Conservation (phyloP, 169 alveolate species). For the Theileria orientalis region DNA sequence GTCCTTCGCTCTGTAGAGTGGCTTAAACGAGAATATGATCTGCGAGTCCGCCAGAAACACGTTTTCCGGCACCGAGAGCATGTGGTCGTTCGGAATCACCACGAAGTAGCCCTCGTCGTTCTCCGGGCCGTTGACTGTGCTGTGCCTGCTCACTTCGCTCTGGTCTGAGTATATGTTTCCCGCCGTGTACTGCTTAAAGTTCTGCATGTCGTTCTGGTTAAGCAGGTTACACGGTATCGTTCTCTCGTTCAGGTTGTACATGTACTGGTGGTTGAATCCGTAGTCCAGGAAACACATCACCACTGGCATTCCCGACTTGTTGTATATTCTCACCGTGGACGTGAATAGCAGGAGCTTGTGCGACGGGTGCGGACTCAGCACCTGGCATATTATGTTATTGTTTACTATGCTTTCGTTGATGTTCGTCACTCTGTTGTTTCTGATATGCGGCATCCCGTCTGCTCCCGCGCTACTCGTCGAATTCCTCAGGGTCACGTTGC, state of each 20-base stretch:
- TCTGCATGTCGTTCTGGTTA: slow-evolving; percentile 33
- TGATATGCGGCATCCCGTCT: slow-evolving; percentile 20
- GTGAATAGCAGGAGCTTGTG: slow-evolving; percentile 80
- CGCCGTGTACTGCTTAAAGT: slow-evolving; percentile 35
- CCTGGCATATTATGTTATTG: slow-evolving; percentile 71
- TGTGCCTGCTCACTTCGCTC: background rate
- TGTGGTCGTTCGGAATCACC: slow-evolving; percentile 54
- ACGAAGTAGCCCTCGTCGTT: slow-evolving; percentile 48
- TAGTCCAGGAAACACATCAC: slow-evolving; percentile 75
- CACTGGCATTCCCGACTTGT: slow-evolving; percentile 81
- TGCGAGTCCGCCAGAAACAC: slow-evolving; percentile 50
- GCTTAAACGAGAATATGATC: slow-evolving; percentile 43
- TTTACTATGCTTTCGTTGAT: slow-evolving; percentile 17
- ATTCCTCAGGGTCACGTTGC: background rate
- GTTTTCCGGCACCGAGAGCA: slow-evolving; percentile 64
- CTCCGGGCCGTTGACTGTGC: slow-evolving; percentile 9
- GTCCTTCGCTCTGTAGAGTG: slow-evolving; percentile 26
- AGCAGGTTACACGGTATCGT: slow-evolving; percentile 65
- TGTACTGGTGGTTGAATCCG: slow-evolving; percentile 60
- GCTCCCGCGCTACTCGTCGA: background rate
- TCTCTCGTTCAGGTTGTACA: slow-evolving; percentile 68
- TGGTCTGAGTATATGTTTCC: slow-evolving; percentile 4
- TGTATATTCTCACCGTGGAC: slow-evolving; percentile 76
- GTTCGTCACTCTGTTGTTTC: slow-evolving; percentile 30
- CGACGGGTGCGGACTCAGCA: slow-evolving; percentile 81